Evolutionary conservation across 345 rosid genomes (phyloP).

Genomic region (Camelina neglecta): DNA sequence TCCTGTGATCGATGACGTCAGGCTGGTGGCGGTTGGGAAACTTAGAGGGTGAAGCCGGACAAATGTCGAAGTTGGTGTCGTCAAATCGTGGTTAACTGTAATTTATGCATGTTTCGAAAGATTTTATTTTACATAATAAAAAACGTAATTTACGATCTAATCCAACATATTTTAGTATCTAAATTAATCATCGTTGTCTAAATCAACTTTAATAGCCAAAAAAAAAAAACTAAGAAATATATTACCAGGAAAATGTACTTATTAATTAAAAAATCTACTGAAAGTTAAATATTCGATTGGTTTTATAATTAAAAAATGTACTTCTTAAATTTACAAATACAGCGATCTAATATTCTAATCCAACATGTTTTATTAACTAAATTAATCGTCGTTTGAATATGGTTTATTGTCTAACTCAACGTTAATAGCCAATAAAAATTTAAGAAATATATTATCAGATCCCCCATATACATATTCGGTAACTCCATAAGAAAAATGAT

Average conservation of each 20-base stretch:
- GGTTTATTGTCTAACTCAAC: background rate
- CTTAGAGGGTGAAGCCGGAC: slow-evolving; percentile 20
- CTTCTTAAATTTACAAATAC: too few species aligned
- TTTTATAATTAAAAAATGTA: too few species aligned
- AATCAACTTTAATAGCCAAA: too few species aligned
- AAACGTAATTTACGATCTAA: background rate
- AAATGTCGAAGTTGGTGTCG: background rate
- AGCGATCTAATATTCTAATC: too few species aligned
- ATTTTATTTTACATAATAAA: slow-evolving; percentile 17
- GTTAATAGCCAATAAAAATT: background rate
- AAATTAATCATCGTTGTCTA: too few species aligned
- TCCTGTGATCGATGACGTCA: slow-evolving; percentile 74
- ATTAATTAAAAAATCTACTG: too few species aligned
- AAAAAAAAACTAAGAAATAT: too few species aligned
- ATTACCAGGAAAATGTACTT: too few species aligned
- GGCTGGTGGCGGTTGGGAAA: slow-evolving; percentile 50
- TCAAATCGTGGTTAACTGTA: background rate
- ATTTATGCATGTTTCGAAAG: background rate
- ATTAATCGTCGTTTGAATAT: background rate
- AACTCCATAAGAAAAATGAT: too few species aligned
- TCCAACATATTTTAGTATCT: background rate
- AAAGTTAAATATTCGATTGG: too few species aligned
- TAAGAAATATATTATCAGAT: background rate
- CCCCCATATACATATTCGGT: background rate
- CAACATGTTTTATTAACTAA: background rate